Evolutionary conservation across 2,329 filamentous ascomycete species (phyloP).

Genomic region (Arthroderma sp.): DNA sequence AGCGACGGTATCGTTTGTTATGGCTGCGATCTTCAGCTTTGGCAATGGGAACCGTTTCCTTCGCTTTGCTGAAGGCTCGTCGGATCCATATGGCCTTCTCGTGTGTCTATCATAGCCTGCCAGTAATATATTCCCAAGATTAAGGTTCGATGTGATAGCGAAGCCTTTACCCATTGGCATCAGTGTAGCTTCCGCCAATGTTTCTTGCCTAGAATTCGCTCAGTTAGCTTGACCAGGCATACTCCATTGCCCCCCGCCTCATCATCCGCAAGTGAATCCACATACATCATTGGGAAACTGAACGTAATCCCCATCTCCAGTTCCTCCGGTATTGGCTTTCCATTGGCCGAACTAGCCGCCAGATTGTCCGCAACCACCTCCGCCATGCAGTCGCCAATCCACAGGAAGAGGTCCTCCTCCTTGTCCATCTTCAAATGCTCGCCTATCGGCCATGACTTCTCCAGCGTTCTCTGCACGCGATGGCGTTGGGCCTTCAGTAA

Average conservation of each 20-base stretch:
- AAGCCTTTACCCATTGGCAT: constrained; percentile 48
- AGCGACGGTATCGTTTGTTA: constrained; percentile 70
- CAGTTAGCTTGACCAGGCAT: no score
- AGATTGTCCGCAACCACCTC: constrained; percentile 50
- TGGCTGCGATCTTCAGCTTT: constrained; percentile 56
- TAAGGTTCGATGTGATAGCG: constrained; percentile 41
- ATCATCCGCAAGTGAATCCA: constrained; percentile 4
- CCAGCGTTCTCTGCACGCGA: constrained; percentile 33
- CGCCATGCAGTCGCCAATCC: constrained; percentile 67
- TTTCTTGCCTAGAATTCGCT: constrained; percentile 33
- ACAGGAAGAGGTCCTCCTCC: constrained; percentile 61
- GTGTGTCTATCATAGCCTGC: constrained; percentile 42
- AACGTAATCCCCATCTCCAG: constrained; percentile 38
- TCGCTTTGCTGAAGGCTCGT: constrained; percentile 32
- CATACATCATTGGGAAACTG: constrained; percentile 38
- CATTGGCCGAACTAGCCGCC: constrained; percentile 26
- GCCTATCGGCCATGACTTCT: constrained; percentile 41
- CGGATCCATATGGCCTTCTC: constrained; percentile 21
- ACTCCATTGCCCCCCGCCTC: no score
- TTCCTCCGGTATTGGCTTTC: constrained; percentile 27
- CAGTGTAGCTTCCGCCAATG: constrained; percentile 40
- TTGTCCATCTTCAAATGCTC: constrained; percentile 50
- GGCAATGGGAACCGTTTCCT: constrained; percentile 42
- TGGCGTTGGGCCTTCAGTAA: constrained; percentile 36
- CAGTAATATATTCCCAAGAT: constrained; percentile 41